A percentile compares a stretch with the other conserved stretches of the same genome.
phyloP scores from a whole-genome alignment of 108 stramenopile genomes.

The Cafeteria roenbergensis region DNA sequence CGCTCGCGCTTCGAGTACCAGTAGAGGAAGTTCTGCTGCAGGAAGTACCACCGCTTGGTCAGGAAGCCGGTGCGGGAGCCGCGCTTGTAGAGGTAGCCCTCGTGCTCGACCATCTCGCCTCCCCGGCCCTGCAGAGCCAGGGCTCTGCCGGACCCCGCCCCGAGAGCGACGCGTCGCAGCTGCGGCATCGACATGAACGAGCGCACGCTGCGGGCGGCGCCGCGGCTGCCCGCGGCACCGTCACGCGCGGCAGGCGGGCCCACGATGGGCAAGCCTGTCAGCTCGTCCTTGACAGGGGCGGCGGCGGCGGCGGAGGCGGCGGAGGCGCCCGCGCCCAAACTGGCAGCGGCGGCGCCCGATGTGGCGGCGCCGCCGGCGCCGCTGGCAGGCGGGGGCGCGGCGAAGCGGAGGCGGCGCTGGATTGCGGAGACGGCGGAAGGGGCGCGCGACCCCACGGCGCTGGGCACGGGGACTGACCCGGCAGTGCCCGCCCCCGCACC shows the following conservation, averaged over 20 bases:
- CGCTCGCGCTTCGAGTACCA: conserved; percentile 2
- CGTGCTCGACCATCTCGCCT: neutral
- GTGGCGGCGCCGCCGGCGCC: no score
- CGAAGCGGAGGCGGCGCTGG: no score
- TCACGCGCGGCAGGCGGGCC: neutral
- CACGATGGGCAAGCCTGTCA: neutral
- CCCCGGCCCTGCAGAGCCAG: neutral
- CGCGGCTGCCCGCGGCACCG: neutral
- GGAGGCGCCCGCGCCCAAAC: neutral
- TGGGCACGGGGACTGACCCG: no score
- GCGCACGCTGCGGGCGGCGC: neutral
- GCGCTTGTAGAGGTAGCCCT: neutral
- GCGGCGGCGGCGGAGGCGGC: neutral
- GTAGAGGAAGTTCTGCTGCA: conserved; percentile 8
- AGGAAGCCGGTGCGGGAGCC: neutral
- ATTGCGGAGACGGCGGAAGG: no score
- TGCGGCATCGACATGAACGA: neutral
- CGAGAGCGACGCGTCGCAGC: neutral
- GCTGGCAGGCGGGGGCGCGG: no score
- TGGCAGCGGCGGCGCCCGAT: neutral
- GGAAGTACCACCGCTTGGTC: conserved; percentile 4
- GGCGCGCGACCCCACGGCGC: no score
- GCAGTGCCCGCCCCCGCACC: no score
- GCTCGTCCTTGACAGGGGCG: neutral
- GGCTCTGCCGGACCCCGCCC: neutral